Percentiles rank a stretch among this genome's conserved stretches.
These are phyloP conservation scores for Chytriomyces sp. DNA, from an alignment of 192 early-diverging fungal genomes.

Conservation along the genomic window DNA sequence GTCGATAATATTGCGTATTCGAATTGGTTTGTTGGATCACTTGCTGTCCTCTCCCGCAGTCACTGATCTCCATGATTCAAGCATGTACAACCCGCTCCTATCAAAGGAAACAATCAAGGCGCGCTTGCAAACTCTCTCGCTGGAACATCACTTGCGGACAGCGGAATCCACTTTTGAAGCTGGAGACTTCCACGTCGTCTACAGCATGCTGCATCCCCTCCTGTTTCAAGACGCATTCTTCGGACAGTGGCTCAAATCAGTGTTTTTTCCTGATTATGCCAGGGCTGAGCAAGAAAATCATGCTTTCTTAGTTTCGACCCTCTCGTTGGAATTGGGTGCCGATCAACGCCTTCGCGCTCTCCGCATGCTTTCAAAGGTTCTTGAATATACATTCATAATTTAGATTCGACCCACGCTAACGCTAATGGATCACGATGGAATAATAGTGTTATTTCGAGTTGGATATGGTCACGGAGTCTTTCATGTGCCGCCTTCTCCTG, in stretches of 20 bases:
- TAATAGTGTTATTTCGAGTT: not conserved
- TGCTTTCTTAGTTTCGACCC: not conserved
- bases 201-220: not conserved
- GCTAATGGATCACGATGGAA: too few relatives aligned
- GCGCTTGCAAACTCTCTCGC: slow-evolving; percentile 9
- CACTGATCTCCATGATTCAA: not conserved
- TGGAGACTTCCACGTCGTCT: not conserved
- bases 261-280: slow-evolving; percentile 3
- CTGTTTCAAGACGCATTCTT: slow-evolving; percentile 20
- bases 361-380: not conserved
- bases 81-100: not conserved
- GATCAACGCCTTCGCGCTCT: not conserved
- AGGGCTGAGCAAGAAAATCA: not conserved
- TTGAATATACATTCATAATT: not conserved
- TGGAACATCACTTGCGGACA: not conserved
- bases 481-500: not conserved
- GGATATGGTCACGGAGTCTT: not conserved
- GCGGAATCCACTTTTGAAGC: not conserved
- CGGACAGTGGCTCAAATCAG: not conserved
- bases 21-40: not conserved
- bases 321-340: not conserved
- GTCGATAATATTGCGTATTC: not conserved
- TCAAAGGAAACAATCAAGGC: slow-evolving; percentile 1
- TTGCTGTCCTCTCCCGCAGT: not conserved
- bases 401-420: not conserved